phyloP scores from a whole-genome alignment of 164 flowering plant genomes.

The Vitis labrusca region DNA sequence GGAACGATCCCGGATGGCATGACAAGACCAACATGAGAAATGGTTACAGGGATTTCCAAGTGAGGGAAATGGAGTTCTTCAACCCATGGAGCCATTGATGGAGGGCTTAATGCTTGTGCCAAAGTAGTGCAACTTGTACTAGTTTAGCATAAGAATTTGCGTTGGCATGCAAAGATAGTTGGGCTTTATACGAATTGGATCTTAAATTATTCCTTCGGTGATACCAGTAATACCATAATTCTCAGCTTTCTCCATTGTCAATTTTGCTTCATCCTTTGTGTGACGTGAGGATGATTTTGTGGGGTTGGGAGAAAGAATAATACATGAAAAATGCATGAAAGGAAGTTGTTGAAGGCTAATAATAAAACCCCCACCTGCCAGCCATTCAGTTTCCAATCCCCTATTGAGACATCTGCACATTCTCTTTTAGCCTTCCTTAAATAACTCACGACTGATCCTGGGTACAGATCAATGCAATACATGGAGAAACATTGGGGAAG shows the following conservation, averaged over 20 bases:
- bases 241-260: neutral
- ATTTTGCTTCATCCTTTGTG: neutral
- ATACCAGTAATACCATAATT: neutral
- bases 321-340: constrained; percentile 3
- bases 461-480: too few relatives aligned
- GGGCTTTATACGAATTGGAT: neutral
- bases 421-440: too few relatives aligned
- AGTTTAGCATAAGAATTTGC: neutral
- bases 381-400: neutral
- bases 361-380: neutral
- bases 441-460: too few relatives aligned
- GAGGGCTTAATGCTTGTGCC: constrained; percentile 1
- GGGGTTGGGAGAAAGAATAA: neutral
- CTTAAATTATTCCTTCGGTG: neutral
- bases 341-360: neutral
- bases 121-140: constrained; percentile 12
- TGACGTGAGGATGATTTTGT: neutral
- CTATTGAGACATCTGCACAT: too few relatives aligned
- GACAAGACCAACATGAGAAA: constrained; percentile 33
- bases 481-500: too few relatives aligned
- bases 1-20: constrained; percentile 55
- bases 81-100: constrained; percentile 55
- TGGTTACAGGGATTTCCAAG: constrained; percentile 46
- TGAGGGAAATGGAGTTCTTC: constrained; percentile 61
- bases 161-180: constrained; percentile 23